Evolutionary conservation across 352 stramenopile genomes (phyloP).

Genomic region (Hyaloperonospora brassicae): DNA sequence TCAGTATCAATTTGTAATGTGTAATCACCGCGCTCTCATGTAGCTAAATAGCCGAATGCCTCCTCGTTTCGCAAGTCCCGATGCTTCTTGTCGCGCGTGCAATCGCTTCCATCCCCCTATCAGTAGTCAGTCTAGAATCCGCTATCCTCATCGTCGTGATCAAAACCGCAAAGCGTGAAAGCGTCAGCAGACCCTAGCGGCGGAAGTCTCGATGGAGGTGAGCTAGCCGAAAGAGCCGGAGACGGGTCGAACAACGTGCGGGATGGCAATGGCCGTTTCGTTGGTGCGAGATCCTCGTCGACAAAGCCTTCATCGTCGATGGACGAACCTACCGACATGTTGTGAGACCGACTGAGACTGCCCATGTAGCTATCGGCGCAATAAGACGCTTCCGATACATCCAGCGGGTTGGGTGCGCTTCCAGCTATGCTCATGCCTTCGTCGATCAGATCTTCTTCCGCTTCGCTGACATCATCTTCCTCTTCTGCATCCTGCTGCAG

Average conservation of each 20-base stretch:
- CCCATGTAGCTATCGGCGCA: constrained; percentile 44
- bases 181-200: constrained; percentile 40
- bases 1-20: constrained; percentile 20
- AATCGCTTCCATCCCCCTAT: constrained; percentile 5
- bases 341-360: constrained; percentile 36
- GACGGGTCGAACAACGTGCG: constrained; percentile 56
- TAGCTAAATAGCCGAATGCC: constrained; percentile 19
- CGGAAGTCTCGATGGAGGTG: constrained; percentile 54
- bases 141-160: constrained; percentile 55
- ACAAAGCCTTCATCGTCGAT: constrained; percentile 39
- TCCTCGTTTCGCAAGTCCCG: background rate
- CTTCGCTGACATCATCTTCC: constrained; percentile 33
- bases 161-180: constrained; percentile 56
- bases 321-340: constrained; percentile 51
- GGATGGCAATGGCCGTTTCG: constrained; percentile 25
- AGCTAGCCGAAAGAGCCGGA: constrained; percentile 57
- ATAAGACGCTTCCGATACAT: constrained; percentile 24
- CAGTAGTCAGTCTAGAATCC: constrained; percentile 34
- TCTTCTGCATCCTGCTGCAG: constrained; percentile 48
- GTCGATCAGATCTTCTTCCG: constrained; percentile 37
- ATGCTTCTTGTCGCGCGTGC: background rate
- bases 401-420: constrained; percentile 25
- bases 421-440: constrained; percentile 58
- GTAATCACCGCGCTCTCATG: constrained; percentile 13
- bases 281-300: constrained; percentile 35